Evolutionary conservation across 768 basidiomycete genomes (phyloP), one percentile per base, ranked within the genome.

Genomic region (Tubosaeta sp.): DNA sequence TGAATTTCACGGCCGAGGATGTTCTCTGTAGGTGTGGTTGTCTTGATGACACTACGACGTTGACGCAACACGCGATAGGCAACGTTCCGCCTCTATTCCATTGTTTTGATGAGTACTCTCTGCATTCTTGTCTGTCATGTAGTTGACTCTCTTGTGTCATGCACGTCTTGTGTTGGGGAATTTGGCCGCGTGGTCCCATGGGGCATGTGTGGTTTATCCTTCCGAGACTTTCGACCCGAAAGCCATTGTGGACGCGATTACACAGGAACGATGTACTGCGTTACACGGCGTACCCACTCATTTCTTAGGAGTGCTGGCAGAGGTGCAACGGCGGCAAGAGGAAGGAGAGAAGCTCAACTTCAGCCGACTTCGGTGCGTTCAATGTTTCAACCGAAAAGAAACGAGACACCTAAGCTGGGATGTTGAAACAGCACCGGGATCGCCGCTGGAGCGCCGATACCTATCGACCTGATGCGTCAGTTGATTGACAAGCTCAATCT

Each of bases 241-340:
- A 31, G 74, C 82, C 1, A 84, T 89, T 45, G 84, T 92, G 9
- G 83, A 89, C 48, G 78, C 89, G 0, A 66, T 91, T n/a, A 65
- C 76, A 7, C 73, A 74, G 16, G 89, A 91, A 57, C 74, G 71
- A 52, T 91, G 89, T 48, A 91, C 88, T 0, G 86, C 85, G 0
- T 70, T 93, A 48, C 90, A 92, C 57, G 90, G 90, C 7, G 90
- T 92, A 6, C 90, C 90, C 0, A 92, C 90, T 0, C 90, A 92
- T 64, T 91, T 91, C 66, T 73, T 89, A 1, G 89, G 84, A 6
- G 80, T 91, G 1, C 70, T 91, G 25, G 66, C 76, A 0, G 88
- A 91, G 64, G 76, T 91, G 9, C 77, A 83, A 52, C 78, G 72
- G 53, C 71, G 86, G 45, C 71, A 72, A 33, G 64, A 71, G 0